phyloP scores from a whole-genome alignment of 1,139 yeast species.

The Saccharomycopsis phalli region DNA sequence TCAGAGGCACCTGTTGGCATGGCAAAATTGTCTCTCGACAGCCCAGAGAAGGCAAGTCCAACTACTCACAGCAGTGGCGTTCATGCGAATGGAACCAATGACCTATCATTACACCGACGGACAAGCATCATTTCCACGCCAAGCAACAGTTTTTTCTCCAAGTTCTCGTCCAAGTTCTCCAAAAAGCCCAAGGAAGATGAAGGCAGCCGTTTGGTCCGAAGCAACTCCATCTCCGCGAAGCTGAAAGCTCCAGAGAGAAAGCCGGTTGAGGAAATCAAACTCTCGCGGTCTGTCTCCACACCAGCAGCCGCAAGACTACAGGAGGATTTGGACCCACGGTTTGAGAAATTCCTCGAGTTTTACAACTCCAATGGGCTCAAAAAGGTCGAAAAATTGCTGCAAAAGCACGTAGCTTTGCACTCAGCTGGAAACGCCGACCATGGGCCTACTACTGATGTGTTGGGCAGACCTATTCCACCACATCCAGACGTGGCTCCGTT shows the following conservation, averaged over 20 bases:
- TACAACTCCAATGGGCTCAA: slow-evolving; percentile 33
- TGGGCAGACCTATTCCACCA: slow-evolving; percentile 38
- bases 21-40: too few relatives aligned
- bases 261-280: neutral
- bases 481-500: slow-evolving; percentile 38
- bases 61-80: neutral
- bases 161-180: slow-evolving; percentile 10
- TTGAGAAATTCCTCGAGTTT: slow-evolving; percentile 49
- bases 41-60: neutral
- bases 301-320: slow-evolving; percentile 4
- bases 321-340: slow-evolving; percentile 39
- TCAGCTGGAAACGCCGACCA: slow-evolving; percentile 1
- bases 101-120: neutral
- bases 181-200: slow-evolving; percentile 1
- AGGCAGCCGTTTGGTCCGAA: neutral
- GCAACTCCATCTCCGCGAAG: neutral
- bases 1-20: neutral
- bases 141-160: slow-evolving; percentile 15
- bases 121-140: slow-evolving; percentile 5
- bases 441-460: slow-evolving; percentile 25
- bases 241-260: neutral
- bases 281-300: slow-evolving; percentile 2
- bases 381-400: slow-evolving; percentile 4
- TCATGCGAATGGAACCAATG: neutral
- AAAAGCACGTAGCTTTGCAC: neutral